Percentiles rank a stretch among this genome's conserved stretches.
Evolutionary conservation across 2,329 filamentous ascomycete species (phyloP).

Genomic region (Epichloe elymi): DNA sequence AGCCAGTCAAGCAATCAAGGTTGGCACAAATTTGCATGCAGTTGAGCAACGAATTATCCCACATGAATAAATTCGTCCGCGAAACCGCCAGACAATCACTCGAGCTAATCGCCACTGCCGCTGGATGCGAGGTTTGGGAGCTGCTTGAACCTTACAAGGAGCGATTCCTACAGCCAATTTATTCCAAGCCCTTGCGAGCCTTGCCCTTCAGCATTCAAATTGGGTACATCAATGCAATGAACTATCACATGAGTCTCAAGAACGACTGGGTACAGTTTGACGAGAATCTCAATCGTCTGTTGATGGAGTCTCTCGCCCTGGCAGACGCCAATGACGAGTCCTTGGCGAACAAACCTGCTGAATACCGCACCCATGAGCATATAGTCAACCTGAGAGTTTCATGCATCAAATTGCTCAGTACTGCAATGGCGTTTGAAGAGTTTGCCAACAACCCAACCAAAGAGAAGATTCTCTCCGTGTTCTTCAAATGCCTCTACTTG

Average conservation of each 20-base stretch:
- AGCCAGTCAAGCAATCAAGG: constrained; percentile 39
- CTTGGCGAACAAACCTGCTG: constrained; percentile 79
- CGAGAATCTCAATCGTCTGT: constrained; percentile 74
- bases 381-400: constrained; percentile 87
- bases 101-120: constrained; percentile 64
- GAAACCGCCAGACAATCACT: constrained; percentile 74
- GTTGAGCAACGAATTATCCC: constrained; percentile 77
- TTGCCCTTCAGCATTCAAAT: constrained; percentile 93
- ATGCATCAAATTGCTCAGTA: constrained; percentile 84
- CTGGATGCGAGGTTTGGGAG: constrained; percentile 71
- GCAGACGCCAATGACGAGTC: constrained; percentile 92
- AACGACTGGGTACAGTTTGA: constrained; percentile 85
- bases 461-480: constrained; percentile 74
- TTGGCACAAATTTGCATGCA: constrained; percentile 69
- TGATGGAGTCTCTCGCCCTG: constrained; percentile 86
- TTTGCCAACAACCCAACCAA: constrained; percentile 62
- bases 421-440: constrained; percentile 84
- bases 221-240: constrained; percentile 95
- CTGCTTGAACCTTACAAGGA: constrained; percentile 84
- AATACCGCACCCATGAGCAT: constrained; percentile 89
- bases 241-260: constrained; percentile 83
- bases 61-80: constrained; percentile 92
- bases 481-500: constrained; percentile 95
- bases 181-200: constrained; percentile 84
- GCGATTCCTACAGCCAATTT: constrained; percentile 78